Base-by-base conservation (phyloP, 2,329 filamentous ascomycete species). In the Colletotrichum viniferum region DNA sequence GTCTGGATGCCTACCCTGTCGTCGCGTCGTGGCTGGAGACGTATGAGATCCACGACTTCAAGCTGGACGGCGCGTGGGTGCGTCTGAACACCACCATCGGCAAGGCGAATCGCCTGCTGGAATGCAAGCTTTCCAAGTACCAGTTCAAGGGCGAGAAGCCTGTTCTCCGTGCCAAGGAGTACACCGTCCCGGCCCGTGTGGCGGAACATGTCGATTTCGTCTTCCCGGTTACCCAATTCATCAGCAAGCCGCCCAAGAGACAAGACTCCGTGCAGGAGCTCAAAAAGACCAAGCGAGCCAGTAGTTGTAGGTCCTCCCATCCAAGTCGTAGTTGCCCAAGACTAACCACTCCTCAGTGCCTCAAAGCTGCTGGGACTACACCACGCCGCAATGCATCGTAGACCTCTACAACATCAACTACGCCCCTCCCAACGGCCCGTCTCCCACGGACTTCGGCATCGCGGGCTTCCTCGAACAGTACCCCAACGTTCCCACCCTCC, bases 141-240 rank as follows among this genome's bases (percentile, higher is more conserved):
- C 81, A 85, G 13, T 89, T 86, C 76, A 77, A 82, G 6, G 80
- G 80, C 43, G 79, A 82, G 55, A 74, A 78, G 5, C 81, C 84
- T 2, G 83, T 88, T 4, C 81, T 90, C 4, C 85, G 88, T 14
- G 85, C 88, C 5, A 83, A 79, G 13, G 81, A 85, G 21, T 90
- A 90, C 77, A 83, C 83, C 3, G 80, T 90, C 3, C 88, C 88
- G 1, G 81, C 81, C 5, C 76, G 79, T 5, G 81, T 90, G 7
- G 78, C 81, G 3, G 78, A 80, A 3, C 79, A 83, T 71, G 83
- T 90, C 69, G 84, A 83, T 69, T 89, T 90, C 75, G 81, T 90
- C 32, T 85, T 88, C 55, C 88, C 88, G 0, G 79, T 90, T 56
- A 82, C 84, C 72, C 87, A 89, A 81, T 90, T 90, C 72, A 86